These are phyloP conservation scores for Triticum urartu DNA, from an alignment of 176 grass and related monocot genomes.

Conservation along the genomic window DNA sequence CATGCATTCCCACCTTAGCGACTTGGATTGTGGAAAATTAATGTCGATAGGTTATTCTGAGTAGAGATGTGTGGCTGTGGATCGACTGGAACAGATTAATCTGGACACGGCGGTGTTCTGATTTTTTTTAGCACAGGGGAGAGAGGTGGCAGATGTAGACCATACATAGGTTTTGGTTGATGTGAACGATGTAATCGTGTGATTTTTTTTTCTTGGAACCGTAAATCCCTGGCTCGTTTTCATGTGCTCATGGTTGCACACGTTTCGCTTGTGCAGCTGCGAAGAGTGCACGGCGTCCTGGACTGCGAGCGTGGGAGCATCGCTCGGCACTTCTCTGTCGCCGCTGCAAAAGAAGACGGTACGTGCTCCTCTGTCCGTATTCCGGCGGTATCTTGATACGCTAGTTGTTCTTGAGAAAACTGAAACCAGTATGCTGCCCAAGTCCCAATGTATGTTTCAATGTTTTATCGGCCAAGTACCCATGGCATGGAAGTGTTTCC, in stretches of 20 bases:
- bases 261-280: constrained; percentile 39
- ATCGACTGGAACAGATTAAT: no score
- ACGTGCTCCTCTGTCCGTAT: neutral
- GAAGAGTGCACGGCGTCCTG: constrained; percentile 40
- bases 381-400: neutral
- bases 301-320: constrained; percentile 33
- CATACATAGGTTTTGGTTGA: no score
- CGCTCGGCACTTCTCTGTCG: constrained; percentile 43
- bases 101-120: no score
- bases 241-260: neutral
- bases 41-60: neutral
- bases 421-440: neutral
- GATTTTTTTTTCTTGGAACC: neutral
- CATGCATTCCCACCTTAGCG: no score
- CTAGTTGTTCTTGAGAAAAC: neutral
- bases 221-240: neutral
- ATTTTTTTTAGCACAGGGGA: no score
- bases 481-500: neutral
- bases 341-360: constrained; percentile 27
- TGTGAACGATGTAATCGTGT: neutral
- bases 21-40: neutral
- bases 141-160: neutral
- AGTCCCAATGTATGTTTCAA: neutral
- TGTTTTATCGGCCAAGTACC: neutral
- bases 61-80: no score